Base-by-base conservation (phyloP, 2,329 filamentous ascomycete genomes). In the Nectriaceae sp. region DNA sequence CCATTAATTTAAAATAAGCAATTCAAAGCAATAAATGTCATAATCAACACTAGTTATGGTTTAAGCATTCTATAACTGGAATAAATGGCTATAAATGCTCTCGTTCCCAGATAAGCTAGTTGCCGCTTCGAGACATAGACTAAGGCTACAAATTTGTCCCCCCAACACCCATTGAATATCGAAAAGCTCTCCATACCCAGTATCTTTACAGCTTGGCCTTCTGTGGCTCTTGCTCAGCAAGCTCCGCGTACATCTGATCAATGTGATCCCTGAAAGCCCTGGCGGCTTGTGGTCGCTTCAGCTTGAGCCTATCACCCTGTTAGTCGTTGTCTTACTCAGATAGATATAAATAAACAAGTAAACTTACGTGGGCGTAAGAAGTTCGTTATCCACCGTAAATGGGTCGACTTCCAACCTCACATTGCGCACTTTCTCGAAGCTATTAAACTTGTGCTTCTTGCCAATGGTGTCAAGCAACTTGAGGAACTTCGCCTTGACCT, bases 331-430 rank as follows among this genome's bases (percentile, higher is more conserved):
- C 18, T 38, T 33, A 20, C 11, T 29, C 8, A 19, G 10, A 18
- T 20, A 40, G 41, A 22, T 5, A 11, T 2, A 20, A 26, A 44
- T 33, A n/a, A n/a, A n/a, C n/a, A n/a, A n/a, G n/a, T n/a, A n/a
- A 46, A 83, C 88, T 84, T 81, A 93, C 89, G 90, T 95, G 19
- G 90, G 89, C 18, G 89, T 94, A 65, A 92, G 73, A 42, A 97
- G 77, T 70, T 96, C 89, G 66, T 99, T 99, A 42, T 96, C 92
- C 56, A 97, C 85, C 1, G 85, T 89, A 63, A 99, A 97, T 2
- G 94, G 94, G 50, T 99, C 94, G 13, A 97, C 61, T 61, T 88
- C 85, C 58, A 99, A 72, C 54, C 87, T 72, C 47, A 87, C 79
- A 59, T 86, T 88, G 67, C 80, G 83, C 40, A 97, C 86, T 55